Base-by-base conservation (phyloP, 306 rosid species). In the Quercus ilex region DNA sequence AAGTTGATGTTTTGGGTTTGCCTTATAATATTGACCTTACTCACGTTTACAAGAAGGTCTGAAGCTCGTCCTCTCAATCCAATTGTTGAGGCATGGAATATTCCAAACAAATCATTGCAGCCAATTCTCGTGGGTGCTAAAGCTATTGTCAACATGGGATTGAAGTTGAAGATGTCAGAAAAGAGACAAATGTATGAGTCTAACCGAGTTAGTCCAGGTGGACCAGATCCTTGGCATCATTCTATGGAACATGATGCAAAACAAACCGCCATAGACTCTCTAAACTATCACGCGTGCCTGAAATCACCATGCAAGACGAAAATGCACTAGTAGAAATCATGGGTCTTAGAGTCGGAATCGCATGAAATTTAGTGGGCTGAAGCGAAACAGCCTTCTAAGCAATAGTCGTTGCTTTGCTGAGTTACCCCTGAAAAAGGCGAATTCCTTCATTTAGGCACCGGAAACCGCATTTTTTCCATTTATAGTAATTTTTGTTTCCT, bases 241-340 rank as follows among this genome's bases (percentile, higher is more conserved):
- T 21, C 67, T 23, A 9, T 12, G 31, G 11, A 21, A 58, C 2
- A 26, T 58, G 46, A 8, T 41, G 46, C 3, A 41, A 11, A 8
- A 41, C 46, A 41, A 8, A 7, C 46, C 1, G 3, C 3, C 11
- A 41, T 7, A 38, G 10, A 8, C 11, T 38, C 10, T 7, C 0
- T 38, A 1, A 11, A 41, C 46, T 41, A 3, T 7, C 11, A 41
- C 3, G 0, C 11, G 0, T 2, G 11, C 0, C 3, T 7, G 1
- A 41, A 41, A 7, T 41, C 46, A 41, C 7, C 3, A 0, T 8
- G 46, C 3, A 35, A 1, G 9, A 0, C 41, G 1, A 35, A 35
- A 35, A 35, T 2, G 41, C 41, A 6, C 9, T 35, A 35, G 2
- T 35, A 35, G 9, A 35, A 1, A 35, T 35, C 41, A 35, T 6